A percentile compares a stretch with the other conserved stretches of the same genome.
Evolutionary conservation across 2,329 filamentous ascomycete genomes (phyloP).

Genomic region (Chaetoscypha palmicola): DNA sequence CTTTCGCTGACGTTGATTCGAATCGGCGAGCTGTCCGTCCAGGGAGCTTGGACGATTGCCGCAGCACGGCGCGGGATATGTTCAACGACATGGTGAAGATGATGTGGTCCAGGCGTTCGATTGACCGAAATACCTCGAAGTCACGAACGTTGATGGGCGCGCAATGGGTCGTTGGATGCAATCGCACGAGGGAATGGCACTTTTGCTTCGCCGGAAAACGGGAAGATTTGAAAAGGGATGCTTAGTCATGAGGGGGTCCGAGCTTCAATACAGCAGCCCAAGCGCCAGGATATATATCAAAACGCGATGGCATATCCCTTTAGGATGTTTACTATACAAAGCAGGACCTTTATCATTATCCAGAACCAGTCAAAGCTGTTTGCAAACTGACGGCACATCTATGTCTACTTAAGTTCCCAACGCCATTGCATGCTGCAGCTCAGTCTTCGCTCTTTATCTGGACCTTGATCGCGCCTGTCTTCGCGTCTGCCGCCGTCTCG

Average conservation of each 20-base stretch:
- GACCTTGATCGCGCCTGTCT: conserved; percentile 95
- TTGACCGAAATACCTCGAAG: conserved; percentile 15
- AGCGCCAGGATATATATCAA: no score
- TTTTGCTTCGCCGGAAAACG: conserved; percentile 16
- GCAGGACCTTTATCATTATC: no score
- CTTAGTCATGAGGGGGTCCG: conserved; percentile 6
- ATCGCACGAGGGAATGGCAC: conserved; percentile 17
- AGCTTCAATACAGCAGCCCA: no score
- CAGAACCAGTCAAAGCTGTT: no score
- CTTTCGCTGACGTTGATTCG: conserved; percentile 50
- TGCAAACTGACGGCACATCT: no score
- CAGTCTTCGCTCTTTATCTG: conserved; percentile 66
- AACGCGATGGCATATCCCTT: no score
- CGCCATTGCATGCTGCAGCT: conserved; percentile 5
- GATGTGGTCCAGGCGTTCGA: conserved; percentile 17
- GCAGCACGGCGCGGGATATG: conserved; percentile 27
- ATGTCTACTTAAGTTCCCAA: no score
- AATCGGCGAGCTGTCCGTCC: conserved; percentile 35
- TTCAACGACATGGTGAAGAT: conserved; percentile 27
- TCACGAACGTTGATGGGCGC: conserved; percentile 17
- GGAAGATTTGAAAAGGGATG: conserved; percentile 15
- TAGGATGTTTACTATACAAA: no score
- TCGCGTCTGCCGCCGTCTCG: conserved; percentile 77
- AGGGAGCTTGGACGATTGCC: conserved; percentile 28
- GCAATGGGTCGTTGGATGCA: conserved; percentile 25